Conservation (phyloP, 83 land plant genomes). For the Diphasiastrum complanatum region DNA sequence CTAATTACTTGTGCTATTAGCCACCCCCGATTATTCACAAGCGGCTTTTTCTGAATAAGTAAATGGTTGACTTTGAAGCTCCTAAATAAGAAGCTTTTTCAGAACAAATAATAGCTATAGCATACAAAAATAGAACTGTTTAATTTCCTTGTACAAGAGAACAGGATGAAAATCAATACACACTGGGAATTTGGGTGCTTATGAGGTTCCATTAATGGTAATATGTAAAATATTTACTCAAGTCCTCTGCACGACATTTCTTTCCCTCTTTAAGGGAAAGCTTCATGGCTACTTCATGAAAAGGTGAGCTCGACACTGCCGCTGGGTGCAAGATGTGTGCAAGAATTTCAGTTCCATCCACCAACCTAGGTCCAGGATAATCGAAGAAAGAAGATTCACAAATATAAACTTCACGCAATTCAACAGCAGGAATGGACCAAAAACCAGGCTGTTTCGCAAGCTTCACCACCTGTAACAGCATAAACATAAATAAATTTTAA, state of each 20-base stretch:
- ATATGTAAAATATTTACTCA: conserved; percentile 6
- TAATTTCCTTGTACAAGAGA: too few species aligned
- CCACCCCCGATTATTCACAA: too few species aligned
- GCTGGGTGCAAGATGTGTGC: conserved; percentile 17
- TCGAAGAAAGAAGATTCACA: conserved; percentile 18
- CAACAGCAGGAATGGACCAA: conserved; percentile 22
- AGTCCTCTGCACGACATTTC: conserved; percentile 22
- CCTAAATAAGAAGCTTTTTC: too few species aligned
- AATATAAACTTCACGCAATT: conserved; percentile 15
- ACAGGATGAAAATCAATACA: too few species aligned
- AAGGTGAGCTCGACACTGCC: conserved; percentile 6
- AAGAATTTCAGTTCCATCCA: conserved; percentile 16
- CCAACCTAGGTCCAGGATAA: conserved; percentile 17
- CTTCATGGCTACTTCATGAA: conserved; percentile 9
- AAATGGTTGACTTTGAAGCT: too few species aligned
- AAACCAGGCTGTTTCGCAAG: conserved; percentile 16
- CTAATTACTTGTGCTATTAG: too few species aligned
- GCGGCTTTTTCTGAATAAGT: too few species aligned
- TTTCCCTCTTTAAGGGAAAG: conserved; percentile 14
- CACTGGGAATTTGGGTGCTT: too few species aligned
- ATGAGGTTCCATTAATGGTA: too few species aligned
- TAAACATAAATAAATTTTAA: not conserved
- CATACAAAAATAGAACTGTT: too few species aligned
- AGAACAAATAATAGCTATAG: too few species aligned
- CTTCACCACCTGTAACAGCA: conserved; percentile 18